Evolutionary conservation across 805 yeast genomes (phyloP), one percentile per base, ranked within the genome.

Genomic region (Starmerella tilneyi): DNA sequence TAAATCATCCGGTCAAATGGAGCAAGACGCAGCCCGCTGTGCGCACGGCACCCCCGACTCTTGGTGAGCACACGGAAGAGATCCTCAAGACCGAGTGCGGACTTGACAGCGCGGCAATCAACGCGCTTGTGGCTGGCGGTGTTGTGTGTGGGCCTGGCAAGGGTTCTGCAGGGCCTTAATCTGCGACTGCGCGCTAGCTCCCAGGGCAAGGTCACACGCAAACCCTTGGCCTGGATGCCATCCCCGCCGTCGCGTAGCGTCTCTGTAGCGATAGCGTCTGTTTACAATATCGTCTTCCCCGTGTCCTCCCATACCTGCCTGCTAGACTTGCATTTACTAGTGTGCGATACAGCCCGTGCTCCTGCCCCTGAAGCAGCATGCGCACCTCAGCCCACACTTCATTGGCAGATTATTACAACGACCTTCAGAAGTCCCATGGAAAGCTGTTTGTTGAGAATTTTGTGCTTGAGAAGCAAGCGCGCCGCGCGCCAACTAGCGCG

Each of bases 1-100:
- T 66, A 11, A 59, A 60, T 41, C 57, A 62, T 8, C 70, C 71
- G 1, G 63, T 67, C n/a, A 66, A 66, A 47, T 66, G 57, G 55
- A 57, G 64, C 29, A 54, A 54, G 29, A 58, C 67, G 11, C 63
- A 57, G 46, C 65, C 67, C n/a, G 36, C 42, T 9, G 53, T 67
- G 27, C 48, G 63, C 16, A 32, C 44, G 4, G 55, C 69, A 8
- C 70, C 71, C 6, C 71, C 71, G 2, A 48, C 58, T 13, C 55
- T 67, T 16, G 71, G 70, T 13, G 61, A 66, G 53, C 70, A 66
- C 48, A 63, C 68, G 2, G 41, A 28, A 11, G 66, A 62, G 43
- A 54, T 66, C 2, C 48, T 67, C 38, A 11, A 3, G 16, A 29
- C n/a, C 7, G 59, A 51, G 26, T 37, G 56, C 19, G 63, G 62